Base-by-base conservation (phyloP, 495 filamentous ascomycete species). In the Parachaetomium inaequale region DNA sequence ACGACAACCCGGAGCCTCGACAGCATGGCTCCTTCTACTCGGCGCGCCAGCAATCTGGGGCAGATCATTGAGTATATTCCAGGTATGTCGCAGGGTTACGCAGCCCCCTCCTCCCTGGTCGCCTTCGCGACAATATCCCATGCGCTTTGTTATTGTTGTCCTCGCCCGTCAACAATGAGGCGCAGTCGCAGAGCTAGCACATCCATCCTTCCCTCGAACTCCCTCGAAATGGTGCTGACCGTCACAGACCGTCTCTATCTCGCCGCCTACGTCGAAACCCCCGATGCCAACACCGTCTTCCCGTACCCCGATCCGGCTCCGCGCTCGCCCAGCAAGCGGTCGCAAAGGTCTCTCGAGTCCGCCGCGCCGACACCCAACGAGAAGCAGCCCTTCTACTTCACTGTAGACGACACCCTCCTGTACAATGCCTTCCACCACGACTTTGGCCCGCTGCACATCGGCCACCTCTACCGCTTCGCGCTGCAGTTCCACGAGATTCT, bases 391-490 rank as follows among this genome's bases (percentile, higher is more conserved):
- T 90, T 88, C 62, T 99, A 99, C 76, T 99, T 99, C 76, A 92
- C 92, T 4, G 85, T 98, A 61, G 95, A 99, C 70, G 90, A 96
- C 69, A 87, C 81, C 32, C 84, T 99, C 15, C 82, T 96, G 26
- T 99, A 99, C 80, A 98, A 99, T 72, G 91, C 93, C 8, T 99
- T 99, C 78, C 92, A 97, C 75, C 93, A 93, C 61, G 94, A 99
- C 74, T 99, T 99, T 74, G 94, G 94, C 63, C 94, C 94, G 66
- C 81, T 98, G 25, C 95, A 99, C 77, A 95, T 98, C 56, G 94
- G 95, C 5, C 94, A 99, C 68, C 78, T 98, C 29, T 98, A 99
- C 79, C 84, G 94, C 38, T 99, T 98, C 76, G 92, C 95, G 2
- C 85, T 97, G 32, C 84, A 91, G 46, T 90, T 99, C 72, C 95